Evolutionary conservation across 2,329 filamentous ascomycete genomes (phyloP), one percentile per base, ranked within the genome.

Genomic region (Capronia epimyces): DNA sequence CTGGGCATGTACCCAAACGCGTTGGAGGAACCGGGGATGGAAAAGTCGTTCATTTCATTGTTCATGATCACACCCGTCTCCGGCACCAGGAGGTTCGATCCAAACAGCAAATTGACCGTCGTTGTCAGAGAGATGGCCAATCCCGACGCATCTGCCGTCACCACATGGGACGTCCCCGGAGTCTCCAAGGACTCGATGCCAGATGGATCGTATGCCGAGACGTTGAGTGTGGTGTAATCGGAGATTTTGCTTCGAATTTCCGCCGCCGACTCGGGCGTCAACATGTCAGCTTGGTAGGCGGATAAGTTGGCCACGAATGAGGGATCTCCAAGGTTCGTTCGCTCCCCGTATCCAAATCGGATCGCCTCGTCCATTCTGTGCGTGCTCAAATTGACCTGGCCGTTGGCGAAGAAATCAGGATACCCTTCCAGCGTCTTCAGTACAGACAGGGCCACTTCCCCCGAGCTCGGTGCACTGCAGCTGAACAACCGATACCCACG

Each of bases 281-380:
- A 68, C 75, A 97, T 86, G 2, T 75, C 66, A 1, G 74, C 66
- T 67, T 96, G 83, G 58, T 86, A 84, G 6, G 71, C 66, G 7
- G 75, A 69, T 44, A 91, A 72, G 24, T 80, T 79, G 0, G 74
- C 59, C 3, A 94, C 79, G 65, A 85, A 95, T 1, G 71, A 74
- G 0, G 91, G 93, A 66, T 97, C 93, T 3, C 89, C 91, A 0
- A 97, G 78, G 22, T 83, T 76, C n/a, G 82, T 77, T 50, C 89
- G 82, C 61, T 85, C 73, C 3, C 84, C 89, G 65, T 96, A 97
- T 2, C 81, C 89, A 66, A 95, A 97, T 18, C 89, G 80, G 72
- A 95, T 88, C 10, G 89, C 86, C 73, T 97, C 93, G 63, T 89
- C 82, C 58, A 95, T 78, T 12, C 87, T 81, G 68, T 97, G 93